Percentiles rank a stretch among this genome's conserved stretches.
These are phyloP conservation scores for Schizosaccharomyces osmophilus DNA, from an alignment of 805 yeast species.

Conservation along the genomic window DNA sequence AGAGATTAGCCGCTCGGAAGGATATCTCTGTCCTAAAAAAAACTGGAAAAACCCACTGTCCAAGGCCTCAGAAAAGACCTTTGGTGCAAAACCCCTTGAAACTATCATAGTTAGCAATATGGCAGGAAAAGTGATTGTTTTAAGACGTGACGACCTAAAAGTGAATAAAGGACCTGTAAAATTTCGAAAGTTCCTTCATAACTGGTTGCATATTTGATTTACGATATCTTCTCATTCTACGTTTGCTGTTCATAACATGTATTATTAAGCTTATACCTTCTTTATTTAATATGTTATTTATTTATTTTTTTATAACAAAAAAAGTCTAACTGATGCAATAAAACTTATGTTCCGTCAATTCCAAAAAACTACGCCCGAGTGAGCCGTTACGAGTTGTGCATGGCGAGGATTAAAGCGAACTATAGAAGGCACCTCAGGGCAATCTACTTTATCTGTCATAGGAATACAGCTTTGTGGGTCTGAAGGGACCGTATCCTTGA, in stretches of 20 bases:
- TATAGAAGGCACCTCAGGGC: conserved; percentile 20
- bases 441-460: neutral
- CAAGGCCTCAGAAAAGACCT: neutral
- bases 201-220: neutral
- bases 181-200: neutral
- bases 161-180: neutral
- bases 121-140: neutral
- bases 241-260: neutral
- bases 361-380: conserved; percentile 18
- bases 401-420: conserved; percentile 37
- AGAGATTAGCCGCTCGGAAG: neutral
- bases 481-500: conserved; percentile 9
- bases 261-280: too few species aligned
- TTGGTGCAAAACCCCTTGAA: neutral
- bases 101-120: neutral
- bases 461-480: too few species aligned
- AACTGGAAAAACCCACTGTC: neutral
- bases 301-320: too few species aligned
- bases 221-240: neutral
- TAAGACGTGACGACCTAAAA: neutral
- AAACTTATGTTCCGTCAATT: neutral
- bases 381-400: conserved; percentile 40
- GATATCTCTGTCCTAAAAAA: neutral
- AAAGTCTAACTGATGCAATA: too few species aligned
- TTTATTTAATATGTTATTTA: too few species aligned